Base-by-base conservation (phyloP, 768 basidiomycete genomes). In the Mycena rosella region DNA sequence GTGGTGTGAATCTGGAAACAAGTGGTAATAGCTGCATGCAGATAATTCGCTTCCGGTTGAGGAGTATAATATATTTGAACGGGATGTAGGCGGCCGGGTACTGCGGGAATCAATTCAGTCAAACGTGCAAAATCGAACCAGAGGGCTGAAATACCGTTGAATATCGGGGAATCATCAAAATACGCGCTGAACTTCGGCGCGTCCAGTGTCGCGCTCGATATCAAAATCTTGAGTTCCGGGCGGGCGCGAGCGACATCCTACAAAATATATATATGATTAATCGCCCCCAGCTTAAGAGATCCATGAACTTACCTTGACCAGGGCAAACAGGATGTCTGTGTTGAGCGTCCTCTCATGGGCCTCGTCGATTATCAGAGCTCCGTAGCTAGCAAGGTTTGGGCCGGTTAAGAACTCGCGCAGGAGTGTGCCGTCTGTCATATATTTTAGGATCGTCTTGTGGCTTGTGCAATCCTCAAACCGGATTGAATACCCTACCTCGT, bases 391-490 rank as follows among this genome's bases (percentile, higher is more conserved):
- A 75, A 95, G 91, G 64, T 96, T 89, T 1, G 97, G 96, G 73
- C 98, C 96, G 74, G 98, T 93, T 56, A 98, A 83, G 68, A 92
- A 95, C 83, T 99, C 97, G 80, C 97, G 89, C 74, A 98, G 94
- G 29, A 99, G 86, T 95, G 98, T 98, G 82, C 97, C 97, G 77
- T 98, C 97, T 74, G 97, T 99, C 97, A 99, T 98, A 86, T 97
- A 99, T 80, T 98, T 99, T 86, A 99, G 98, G 75, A 92, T 89
- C 3, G 97, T 99, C 80, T 99, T 96, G 5, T 96, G 96, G 74
- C 94, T 93, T 6, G 97, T 98, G 79, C 96, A 95, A 78, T 99
- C 97, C 81, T 99, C 97, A 78, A 99, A 99, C 82, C 97, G 96
- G 73, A 99, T 98, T 10, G 93, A 93, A 77, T 99, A 99, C 8